These are phyloP conservation scores for Claviceps monticola DNA, from an alignment of 2,329 filamentous ascomycete species.

Conservation along the genomic window DNA sequence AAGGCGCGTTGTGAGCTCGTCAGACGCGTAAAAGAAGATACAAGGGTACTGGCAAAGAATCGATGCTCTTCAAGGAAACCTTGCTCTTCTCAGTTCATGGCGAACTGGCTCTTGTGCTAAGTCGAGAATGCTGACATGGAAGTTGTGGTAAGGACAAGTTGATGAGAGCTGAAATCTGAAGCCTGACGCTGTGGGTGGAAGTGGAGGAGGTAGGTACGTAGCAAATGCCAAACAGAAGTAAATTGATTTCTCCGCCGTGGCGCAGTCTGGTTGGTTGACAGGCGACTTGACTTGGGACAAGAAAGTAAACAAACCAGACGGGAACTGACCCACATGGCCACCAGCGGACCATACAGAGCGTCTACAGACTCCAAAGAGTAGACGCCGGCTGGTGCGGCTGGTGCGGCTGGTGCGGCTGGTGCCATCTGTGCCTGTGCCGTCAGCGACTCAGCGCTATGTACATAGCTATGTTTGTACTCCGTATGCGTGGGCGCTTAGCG, in stretches of 20 bases:
- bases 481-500: too few relatives aligned
- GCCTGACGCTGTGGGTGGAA: too few relatives aligned
- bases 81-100: not conserved
- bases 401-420: too few relatives aligned
- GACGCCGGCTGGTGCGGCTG: too few relatives aligned
- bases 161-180: too few relatives aligned
- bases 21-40: not conserved
- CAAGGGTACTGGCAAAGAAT: constrained; percentile 6
- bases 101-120: not conserved
- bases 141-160: not conserved
- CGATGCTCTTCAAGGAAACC: not conserved
- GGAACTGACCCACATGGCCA: not conserved
- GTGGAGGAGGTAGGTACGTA: not conserved
- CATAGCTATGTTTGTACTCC: too few relatives aligned
- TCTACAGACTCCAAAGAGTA: too few relatives aligned
- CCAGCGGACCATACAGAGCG: too few relatives aligned
- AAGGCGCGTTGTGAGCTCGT: not conserved
- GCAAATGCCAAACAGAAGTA: not conserved
- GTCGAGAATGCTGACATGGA: not conserved
- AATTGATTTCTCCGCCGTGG: not conserved
- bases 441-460: too few relatives aligned
- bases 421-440: too few relatives aligned
- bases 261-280: constrained; percentile 8
- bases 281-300: constrained; percentile 6
- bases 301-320: constrained; percentile 21